phyloP scores from a whole-genome alignment of 495 filamentous ascomycete species.

The Aspergillus heteromorphus region DNA sequence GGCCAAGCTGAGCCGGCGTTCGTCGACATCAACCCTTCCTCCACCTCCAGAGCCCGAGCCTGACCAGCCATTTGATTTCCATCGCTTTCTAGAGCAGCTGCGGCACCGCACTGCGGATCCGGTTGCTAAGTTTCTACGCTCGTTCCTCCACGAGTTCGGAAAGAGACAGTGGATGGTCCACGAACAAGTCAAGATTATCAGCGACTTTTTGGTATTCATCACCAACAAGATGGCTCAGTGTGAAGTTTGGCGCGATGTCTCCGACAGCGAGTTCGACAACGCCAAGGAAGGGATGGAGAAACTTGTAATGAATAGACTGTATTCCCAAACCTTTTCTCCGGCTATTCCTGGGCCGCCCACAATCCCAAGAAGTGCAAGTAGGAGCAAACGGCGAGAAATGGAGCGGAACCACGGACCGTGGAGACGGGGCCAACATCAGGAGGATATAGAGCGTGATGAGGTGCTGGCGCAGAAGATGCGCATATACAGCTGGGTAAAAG shows the following conservation, averaged over 20 bases:
- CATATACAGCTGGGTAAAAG: constrained; percentile 92
- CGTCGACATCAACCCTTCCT: constrained; percentile 43
- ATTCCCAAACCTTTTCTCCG: constrained; percentile 93
- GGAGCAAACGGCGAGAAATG: constrained; percentile 60
- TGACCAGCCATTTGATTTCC: constrained; percentile 92
- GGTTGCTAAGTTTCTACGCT: constrained; percentile 89
- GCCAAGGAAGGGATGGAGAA: constrained; percentile 99
- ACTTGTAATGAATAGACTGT: constrained; percentile 96
- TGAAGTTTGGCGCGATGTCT: constrained; percentile 93
- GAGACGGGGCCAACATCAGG: constrained; percentile 89
- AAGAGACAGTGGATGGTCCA: constrained; percentile 99
- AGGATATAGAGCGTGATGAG: constrained; percentile 95
- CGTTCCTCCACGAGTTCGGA: constrained; percentile 89
- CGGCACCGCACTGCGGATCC: constrained; percentile 94
- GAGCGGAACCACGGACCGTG: constrained; percentile 74
- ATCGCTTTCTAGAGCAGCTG: constrained; percentile 91
- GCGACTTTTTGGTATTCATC: constrained; percentile 96
- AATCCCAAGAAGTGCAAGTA: constrained; percentile 56
- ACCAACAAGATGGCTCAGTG: constrained; percentile 98
- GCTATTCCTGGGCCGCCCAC: constrained; percentile 77
- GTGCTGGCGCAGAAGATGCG: constrained; percentile 91
- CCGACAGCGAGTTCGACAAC: constrained; percentile 97
- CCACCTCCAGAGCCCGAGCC: constrained; percentile 88
- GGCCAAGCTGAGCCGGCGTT: constrained; percentile 46
- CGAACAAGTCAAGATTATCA: constrained; percentile 97